phyloP scores from a whole-genome alignment of 1,284 basidiomycete species.

The Trametes hirsuta region DNA sequence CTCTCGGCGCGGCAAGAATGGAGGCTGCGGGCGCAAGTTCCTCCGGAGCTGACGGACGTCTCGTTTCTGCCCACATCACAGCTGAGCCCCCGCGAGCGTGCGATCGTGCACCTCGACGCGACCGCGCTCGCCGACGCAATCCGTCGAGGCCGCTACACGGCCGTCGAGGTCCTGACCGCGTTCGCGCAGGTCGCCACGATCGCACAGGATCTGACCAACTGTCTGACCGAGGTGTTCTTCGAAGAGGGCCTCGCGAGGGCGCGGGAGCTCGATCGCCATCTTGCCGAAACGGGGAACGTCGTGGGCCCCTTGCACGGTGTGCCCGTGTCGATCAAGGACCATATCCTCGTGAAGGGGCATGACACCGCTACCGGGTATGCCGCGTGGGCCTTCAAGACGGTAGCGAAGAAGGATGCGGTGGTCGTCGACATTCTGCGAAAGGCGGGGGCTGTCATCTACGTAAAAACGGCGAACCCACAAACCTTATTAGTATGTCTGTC shows the following conservation, averaged over 20 bases:
- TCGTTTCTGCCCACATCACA: slow-evolving; percentile 33
- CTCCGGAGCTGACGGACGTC: slow-evolving; percentile 33
- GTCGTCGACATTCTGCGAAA: slow-evolving; percentile 50
- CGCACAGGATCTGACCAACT: slow-evolving; percentile 50
- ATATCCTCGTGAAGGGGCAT: slow-evolving; percentile 50
- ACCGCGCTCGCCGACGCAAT: slow-evolving; percentile 36
- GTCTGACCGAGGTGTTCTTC: slow-evolving; percentile 59
- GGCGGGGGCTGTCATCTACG: slow-evolving; percentile 59
- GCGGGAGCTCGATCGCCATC: slow-evolving; percentile 50
- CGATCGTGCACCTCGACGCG: slow-evolving; percentile 40
- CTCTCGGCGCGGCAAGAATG: slow-evolving; percentile 36
- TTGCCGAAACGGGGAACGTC: slow-evolving; percentile 48
- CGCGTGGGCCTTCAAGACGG: slow-evolving; percentile 49
- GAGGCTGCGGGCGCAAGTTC: slow-evolving; percentile 31
- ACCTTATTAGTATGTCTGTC: slow-evolving; percentile 46
- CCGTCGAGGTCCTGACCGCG: slow-evolving; percentile 38
- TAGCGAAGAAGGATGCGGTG: slow-evolving; percentile 47
- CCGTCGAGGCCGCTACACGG: slow-evolving; percentile 36
- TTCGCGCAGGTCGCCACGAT: slow-evolving; percentile 41
- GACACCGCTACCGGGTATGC: slow-evolving; percentile 55
- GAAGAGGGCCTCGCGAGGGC: slow-evolving; percentile 56
- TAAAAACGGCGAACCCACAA: slow-evolving; percentile 61
- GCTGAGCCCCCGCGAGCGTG: slow-evolving; percentile 36
- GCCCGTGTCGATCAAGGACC: slow-evolving; percentile 61
- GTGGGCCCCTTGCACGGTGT: slow-evolving; percentile 65